These are phyloP conservation scores for Sporothrix inflata DNA, from an alignment of 2,329 filamentous ascomycete genomes.

Conservation along the genomic window DNA sequence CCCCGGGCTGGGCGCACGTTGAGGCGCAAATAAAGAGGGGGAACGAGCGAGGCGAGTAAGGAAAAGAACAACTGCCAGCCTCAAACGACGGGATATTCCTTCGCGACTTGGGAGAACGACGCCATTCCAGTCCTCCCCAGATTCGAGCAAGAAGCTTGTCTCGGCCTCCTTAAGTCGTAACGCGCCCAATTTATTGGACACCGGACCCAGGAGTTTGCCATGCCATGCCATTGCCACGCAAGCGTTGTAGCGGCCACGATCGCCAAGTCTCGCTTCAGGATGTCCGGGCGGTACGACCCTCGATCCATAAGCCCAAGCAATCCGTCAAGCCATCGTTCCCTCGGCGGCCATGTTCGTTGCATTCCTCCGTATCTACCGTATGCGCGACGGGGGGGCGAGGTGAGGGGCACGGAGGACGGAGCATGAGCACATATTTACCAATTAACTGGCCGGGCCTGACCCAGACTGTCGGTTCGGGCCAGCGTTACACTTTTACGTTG, in stretches of 20 bases:
- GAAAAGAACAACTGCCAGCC: background rate
- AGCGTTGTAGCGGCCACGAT: background rate
- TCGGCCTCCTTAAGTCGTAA: background rate
- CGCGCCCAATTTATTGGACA: background rate
- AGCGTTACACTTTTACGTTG: background rate
- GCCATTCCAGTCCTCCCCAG: background rate
- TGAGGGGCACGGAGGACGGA: background rate
- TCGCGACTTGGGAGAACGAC: background rate
- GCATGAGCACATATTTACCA: background rate
- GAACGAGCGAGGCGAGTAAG: background rate
- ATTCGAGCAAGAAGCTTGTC: background rate
- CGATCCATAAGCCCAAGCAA: background rate
- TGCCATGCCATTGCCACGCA: background rate
- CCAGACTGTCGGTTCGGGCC: background rate
- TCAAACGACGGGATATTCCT: background rate
- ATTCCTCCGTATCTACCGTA: background rate
- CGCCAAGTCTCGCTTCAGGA: constrained; percentile 12
- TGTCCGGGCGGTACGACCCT: background rate
- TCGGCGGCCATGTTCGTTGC: background rate
- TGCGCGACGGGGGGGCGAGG: background rate
- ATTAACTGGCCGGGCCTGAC: background rate
- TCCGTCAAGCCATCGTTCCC: background rate
- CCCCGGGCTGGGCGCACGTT: background rate
- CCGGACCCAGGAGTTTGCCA: background rate
- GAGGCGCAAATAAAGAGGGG: background rate